These are phyloP conservation scores for Dichotomopilus funicola DNA, from an alignment of 2,329 filamentous ascomycete genomes.

Conservation along the genomic window DNA sequence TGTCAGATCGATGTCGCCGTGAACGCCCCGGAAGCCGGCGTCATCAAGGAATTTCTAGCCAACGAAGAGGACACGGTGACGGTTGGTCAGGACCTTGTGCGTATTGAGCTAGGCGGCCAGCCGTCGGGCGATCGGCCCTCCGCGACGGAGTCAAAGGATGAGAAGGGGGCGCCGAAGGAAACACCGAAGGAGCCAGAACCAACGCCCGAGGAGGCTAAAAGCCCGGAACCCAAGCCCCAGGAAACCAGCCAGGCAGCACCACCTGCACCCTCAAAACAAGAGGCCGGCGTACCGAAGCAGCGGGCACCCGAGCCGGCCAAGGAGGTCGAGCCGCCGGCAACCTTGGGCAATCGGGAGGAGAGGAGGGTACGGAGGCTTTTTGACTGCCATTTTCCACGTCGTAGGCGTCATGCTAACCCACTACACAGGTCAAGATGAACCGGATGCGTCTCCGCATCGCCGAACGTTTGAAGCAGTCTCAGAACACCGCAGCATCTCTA, in stretches of 20 bases:
- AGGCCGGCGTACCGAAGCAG: constrained; percentile 23
- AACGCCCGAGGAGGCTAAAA: constrained; percentile 36
- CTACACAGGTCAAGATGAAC: constrained; percentile 90
- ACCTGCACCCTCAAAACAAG: constrained; percentile 28
- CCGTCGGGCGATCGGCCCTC: constrained; percentile 51
- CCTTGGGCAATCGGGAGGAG: constrained; percentile 74
- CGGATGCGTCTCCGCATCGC: constrained; percentile 97
- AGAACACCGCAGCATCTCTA: constrained; percentile 94
- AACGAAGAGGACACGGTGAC: constrained; percentile 93
- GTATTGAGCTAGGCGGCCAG: constrained; percentile 71
- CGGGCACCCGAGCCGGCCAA: constrained; percentile 17
- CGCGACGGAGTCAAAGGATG: constrained; percentile 28
- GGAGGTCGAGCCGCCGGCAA: constrained; percentile 34
- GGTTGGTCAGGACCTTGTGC: constrained; percentile 86
- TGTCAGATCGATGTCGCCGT: constrained; percentile 88
- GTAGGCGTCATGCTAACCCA: neutral
- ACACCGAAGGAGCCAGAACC: constrained; percentile 37
- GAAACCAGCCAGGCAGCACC: constrained; percentile 33
- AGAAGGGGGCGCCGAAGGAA: constrained; percentile 21
- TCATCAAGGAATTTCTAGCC: constrained; percentile 84
- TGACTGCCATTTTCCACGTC: neutral
- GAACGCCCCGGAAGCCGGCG: constrained; percentile 85
- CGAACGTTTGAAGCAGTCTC: constrained; percentile 96
- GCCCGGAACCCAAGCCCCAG: constrained; percentile 32
- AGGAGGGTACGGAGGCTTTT: constrained; percentile 57